These are phyloP conservation scores for Emmonsia crescens DNA, from an alignment of 2,329 filamentous ascomycete genomes.

Conservation along the genomic window DNA sequence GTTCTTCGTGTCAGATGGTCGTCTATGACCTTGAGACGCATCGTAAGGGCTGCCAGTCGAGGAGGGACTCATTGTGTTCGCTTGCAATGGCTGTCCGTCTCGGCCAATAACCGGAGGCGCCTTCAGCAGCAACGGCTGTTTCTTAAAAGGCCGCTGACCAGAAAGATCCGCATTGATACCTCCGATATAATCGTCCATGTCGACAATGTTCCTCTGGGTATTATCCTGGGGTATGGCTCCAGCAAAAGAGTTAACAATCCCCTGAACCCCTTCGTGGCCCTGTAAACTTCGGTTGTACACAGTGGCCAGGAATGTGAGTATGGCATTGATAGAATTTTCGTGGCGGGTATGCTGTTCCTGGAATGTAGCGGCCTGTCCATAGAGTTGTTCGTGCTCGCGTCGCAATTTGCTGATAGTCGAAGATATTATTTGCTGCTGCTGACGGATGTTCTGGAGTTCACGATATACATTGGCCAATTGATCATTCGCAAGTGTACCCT, in stretches of 20 bases:
- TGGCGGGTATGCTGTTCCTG: constrained; percentile 91
- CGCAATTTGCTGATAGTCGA: constrained; percentile 69
- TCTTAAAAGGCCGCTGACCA: constrained; percentile 34
- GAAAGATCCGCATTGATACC: constrained; percentile 8
- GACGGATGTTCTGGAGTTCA: constrained; percentile 70
- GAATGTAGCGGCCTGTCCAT: constrained; percentile 77
- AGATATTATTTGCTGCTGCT: constrained; percentile 78
- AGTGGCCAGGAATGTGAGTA: constrained; percentile 89
- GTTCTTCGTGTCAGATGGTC: constrained; percentile 22
- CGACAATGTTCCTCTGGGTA: constrained; percentile 49
- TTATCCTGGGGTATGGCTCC: constrained; percentile 56
- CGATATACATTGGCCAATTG: constrained; percentile 68
- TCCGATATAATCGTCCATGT: constrained; percentile 45
- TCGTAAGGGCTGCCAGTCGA: constrained; percentile 25
- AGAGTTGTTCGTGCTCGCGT: constrained; percentile 77
- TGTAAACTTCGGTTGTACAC: constrained; percentile 92
- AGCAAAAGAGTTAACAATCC: constrained; percentile 73
- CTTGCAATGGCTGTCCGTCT: constrained; percentile 20
- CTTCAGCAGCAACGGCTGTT: constrained; percentile 37
- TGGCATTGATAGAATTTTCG: constrained; percentile 98
- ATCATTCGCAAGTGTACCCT: constrained; percentile 48
- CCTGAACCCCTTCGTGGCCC: constrained; percentile 63
- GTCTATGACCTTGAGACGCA: constrained; percentile 16
- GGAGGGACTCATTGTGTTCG: constrained; percentile 29
- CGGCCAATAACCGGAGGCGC: constrained; percentile 25